Base-by-base conservation (phyloP, 768 basidiomycete species). In the Tulasnella sp. region DNA sequence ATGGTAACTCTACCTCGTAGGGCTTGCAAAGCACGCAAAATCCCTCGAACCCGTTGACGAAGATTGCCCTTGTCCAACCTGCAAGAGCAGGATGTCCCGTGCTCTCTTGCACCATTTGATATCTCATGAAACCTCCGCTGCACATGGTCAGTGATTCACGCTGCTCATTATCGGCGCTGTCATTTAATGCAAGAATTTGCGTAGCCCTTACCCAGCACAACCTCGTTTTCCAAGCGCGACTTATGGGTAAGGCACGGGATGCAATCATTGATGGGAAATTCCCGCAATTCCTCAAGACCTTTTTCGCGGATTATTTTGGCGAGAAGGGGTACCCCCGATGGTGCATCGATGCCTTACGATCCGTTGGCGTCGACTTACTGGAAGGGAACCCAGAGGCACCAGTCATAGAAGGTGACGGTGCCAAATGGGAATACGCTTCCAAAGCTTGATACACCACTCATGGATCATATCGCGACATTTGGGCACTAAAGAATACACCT, bases 41-140 rank as follows among this genome's bases (percentile, higher is more conserved):
- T 84, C 87, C 65, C 76, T 90, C 60, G 64, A 67, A 17, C 77
- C 83, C 1, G 87, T 93, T 35, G 91, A 93, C 64, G 72, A 77
- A 36, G 67, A 68, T 1, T 94, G 90, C 63, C 85, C 86, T 37
- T 94, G 90, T 66, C 86, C 86, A n/a, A 91, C 89, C 3, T 94
- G 90, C 65, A 68, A 67, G 27, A 73, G 72, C 46, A 77, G 80
- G 32, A 79, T 76, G 48, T 78, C 87, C 23, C 75, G 87, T 58
- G 85, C 88, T 8, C 74, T 84, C 57, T 71, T 94, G 8, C 79
- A 91, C 63, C 84, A 86, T 64, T 79, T 77, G 11, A 74, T 80
- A 19, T 84, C 86, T 3, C 77, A 84, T 41, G 88, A 91, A 69
- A 91, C 91, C 2, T 77, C 81, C 9, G 84, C 81, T n/a, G 88